Percentiles rank a stretch among this genome's conserved stretches.
Conservation (phyloP, 2,329 filamentous ascomycete species). For the Eutypa lata region DNA sequence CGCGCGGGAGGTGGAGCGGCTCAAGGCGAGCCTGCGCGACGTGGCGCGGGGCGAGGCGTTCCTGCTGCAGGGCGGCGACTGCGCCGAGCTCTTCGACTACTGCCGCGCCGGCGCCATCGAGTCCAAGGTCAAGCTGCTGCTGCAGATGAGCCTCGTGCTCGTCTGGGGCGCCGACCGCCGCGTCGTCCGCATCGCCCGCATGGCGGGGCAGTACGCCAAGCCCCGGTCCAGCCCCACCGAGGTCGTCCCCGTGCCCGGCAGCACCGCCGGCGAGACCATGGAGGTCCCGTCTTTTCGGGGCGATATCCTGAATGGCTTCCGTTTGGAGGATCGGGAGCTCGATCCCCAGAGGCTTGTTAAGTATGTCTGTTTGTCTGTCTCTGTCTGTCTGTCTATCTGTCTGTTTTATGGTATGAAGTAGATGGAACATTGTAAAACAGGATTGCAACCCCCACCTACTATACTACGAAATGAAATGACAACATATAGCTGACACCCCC, state of each 20-base stretch:
- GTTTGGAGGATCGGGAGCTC: slow-evolving; percentile 69
- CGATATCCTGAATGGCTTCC: slow-evolving; percentile 91
- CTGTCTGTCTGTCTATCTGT: not conserved
- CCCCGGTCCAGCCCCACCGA: slow-evolving; percentile 87
- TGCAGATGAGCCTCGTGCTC: slow-evolving; percentile 95
- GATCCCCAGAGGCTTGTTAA: slow-evolving; percentile 80
- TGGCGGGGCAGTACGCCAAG: slow-evolving; percentile 98
- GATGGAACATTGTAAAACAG: too few relatives aligned
- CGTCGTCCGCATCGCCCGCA: slow-evolving; percentile 89
- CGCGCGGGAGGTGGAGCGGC: slow-evolving; percentile 72
- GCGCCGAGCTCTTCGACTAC: slow-evolving; percentile 96
- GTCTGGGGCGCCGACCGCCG: slow-evolving; percentile 82
- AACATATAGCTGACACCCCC: slow-evolving; percentile 3
- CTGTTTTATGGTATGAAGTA: too few relatives aligned
- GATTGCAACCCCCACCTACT: too few relatives aligned
- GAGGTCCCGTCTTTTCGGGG: slow-evolving; percentile 89
- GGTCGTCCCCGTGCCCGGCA: slow-evolving; percentile 42
- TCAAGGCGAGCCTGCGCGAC: slow-evolving; percentile 76
- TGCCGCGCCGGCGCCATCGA: slow-evolving; percentile 87
- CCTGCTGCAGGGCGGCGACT: slow-evolving; percentile 93
- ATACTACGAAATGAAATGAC: too few relatives aligned
- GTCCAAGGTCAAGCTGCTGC: slow-evolving; percentile 90
- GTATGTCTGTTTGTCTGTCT: slow-evolving; percentile 33
- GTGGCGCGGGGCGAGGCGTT: slow-evolving; percentile 90
- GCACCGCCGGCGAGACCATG: slow-evolving; percentile 61